Evolutionary conservation across 2,329 filamentous ascomycete genomes (phyloP).

Genomic region (Colletotrichum graminicola): DNA sequence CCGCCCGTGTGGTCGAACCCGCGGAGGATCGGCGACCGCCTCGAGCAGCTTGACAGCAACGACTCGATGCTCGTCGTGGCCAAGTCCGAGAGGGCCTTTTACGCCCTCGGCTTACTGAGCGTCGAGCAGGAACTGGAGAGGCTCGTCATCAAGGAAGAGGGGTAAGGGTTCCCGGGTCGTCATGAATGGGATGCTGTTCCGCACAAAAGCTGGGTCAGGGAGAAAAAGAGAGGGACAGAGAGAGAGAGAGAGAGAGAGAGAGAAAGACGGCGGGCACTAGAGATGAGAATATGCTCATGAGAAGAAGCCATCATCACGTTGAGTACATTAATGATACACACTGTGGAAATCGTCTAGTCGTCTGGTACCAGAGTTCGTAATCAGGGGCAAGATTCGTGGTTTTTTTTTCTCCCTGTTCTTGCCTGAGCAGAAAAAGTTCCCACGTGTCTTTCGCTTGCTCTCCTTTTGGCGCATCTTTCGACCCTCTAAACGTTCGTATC

Average conservation of each 20-base stretch:
- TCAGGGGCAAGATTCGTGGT: background rate
- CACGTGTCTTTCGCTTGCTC: constrained; percentile 8
- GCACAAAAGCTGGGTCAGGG: background rate
- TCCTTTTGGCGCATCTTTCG: constrained; percentile 3
- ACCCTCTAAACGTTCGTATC: background rate
- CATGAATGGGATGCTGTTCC: background rate
- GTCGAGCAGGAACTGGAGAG: constrained; percentile 81
- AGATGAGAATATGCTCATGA: background rate
- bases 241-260: no score
- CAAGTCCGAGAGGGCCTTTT: constrained; percentile 74
- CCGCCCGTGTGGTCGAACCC: constrained; percentile 62
- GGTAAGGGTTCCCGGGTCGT: background rate
- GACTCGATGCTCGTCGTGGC: constrained; percentile 68
- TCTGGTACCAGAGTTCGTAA: constrained; percentile 32
- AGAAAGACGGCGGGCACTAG: background rate
- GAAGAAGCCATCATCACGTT: constrained; percentile 37
- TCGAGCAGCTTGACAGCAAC: constrained; percentile 60
- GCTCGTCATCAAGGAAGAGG: constrained; percentile 65
- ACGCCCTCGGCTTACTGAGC: constrained; percentile 82
- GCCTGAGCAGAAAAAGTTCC: constrained; percentile 15
- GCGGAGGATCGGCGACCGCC: constrained; percentile 64
- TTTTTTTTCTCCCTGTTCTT: background rate
- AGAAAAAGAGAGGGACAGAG: no score
- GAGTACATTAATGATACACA: constrained; percentile 42
- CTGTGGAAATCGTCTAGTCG: constrained; percentile 30